phyloP scores from a whole-genome alignment of 352 stramenopile species.

The Thraustochytrium sp. region DNA sequence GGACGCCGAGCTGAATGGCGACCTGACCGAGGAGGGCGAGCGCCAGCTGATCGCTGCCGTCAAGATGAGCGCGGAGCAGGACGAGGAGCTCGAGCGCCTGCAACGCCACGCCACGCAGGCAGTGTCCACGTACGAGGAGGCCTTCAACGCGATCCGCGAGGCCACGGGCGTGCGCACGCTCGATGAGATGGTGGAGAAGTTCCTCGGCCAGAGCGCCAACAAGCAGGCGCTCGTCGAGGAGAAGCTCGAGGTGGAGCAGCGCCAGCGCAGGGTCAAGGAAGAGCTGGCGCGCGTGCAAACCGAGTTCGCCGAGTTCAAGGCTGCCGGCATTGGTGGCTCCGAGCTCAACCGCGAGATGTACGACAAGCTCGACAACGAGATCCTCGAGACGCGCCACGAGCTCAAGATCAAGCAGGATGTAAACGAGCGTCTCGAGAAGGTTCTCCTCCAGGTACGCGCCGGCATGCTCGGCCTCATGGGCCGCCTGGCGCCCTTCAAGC shows the following conservation, averaged over 20 bases:
- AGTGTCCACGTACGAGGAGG: slow-evolving; percentile 72
- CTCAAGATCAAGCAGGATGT: slow-evolving; percentile 40
- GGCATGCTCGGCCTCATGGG: slow-evolving; percentile 29
- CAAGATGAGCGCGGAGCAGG: not conserved
- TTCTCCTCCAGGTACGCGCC: slow-evolving; percentile 30
- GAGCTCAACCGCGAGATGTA: slow-evolving; percentile 40
- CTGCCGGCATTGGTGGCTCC: slow-evolving; percentile 24
- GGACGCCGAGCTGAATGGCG: slow-evolving; percentile 14
- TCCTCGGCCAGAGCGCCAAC: slow-evolving; percentile 36
- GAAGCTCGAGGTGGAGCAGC: slow-evolving; percentile 31
- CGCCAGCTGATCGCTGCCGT: slow-evolving; percentile 23
- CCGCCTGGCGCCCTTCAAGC: slow-evolving; percentile 17
- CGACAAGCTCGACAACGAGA: slow-evolving; percentile 43
- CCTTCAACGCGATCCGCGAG: slow-evolving; percentile 74
- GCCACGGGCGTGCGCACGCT: slow-evolving; percentile 67
- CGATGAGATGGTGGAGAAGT: slow-evolving; percentile 59
- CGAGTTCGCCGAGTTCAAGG: slow-evolving; percentile 41
- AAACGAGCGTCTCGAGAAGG: slow-evolving; percentile 8
- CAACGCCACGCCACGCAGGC: slow-evolving; percentile 50
- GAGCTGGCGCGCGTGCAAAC: slow-evolving; percentile 30
- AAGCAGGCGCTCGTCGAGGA: slow-evolving; percentile 39
- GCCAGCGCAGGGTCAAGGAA: slow-evolving; percentile 35
- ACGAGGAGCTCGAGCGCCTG: slow-evolving; percentile 26
- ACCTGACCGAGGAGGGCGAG: slow-evolving; percentile 32
- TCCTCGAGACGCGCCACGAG: slow-evolving; percentile 19